These are phyloP conservation scores for Tylopilus balloui DNA, from an alignment of 768 basidiomycete genomes.

Conservation along the genomic window DNA sequence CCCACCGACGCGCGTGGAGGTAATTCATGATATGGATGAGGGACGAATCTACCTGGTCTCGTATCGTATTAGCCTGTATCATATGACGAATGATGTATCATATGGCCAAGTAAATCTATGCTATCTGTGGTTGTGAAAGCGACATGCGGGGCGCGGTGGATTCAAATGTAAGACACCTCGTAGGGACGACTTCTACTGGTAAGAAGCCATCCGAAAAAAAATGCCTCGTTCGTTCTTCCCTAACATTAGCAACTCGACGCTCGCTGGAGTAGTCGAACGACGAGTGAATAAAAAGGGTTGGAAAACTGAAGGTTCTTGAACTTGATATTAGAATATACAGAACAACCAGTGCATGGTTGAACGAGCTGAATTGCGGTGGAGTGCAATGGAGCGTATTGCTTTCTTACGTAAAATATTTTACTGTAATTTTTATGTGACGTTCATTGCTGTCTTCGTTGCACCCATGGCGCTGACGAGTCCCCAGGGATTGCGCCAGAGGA, in stretches of 20 bases:
- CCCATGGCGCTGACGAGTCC: conserved; percentile 21
- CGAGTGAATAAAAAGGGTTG: conserved; percentile 44
- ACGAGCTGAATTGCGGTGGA: background rate
- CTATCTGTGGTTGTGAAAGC: background rate
- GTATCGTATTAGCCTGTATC: conserved; percentile 8
- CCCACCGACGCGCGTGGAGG: background rate
- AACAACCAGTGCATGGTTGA: no score
- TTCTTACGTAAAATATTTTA: background rate
- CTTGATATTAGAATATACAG: no score
- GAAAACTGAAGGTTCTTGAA: background rate
- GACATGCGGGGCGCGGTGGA: no score
- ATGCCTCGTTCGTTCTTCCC: conserved; percentile 48
- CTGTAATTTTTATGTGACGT: background rate
- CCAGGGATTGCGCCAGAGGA: conserved; percentile 25
- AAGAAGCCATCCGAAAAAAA: conserved; percentile 53
- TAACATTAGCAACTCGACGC: conserved; percentile 48
- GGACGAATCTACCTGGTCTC: background rate
- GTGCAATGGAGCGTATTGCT: background rate
- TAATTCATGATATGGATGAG: background rate
- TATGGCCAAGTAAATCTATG: background rate
- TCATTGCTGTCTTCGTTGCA: background rate
- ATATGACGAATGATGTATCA: conserved; percentile 5
- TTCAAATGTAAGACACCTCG: conserved; percentile 56
- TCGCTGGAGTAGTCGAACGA: conserved; percentile 41
- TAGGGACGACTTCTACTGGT: conserved; percentile 47